A percentile compares a stretch with the other conserved stretches of the same genome.
Evolutionary conservation across 805 yeast genomes (phyloP).

Genomic region (Debaryomyces maramus): DNA sequence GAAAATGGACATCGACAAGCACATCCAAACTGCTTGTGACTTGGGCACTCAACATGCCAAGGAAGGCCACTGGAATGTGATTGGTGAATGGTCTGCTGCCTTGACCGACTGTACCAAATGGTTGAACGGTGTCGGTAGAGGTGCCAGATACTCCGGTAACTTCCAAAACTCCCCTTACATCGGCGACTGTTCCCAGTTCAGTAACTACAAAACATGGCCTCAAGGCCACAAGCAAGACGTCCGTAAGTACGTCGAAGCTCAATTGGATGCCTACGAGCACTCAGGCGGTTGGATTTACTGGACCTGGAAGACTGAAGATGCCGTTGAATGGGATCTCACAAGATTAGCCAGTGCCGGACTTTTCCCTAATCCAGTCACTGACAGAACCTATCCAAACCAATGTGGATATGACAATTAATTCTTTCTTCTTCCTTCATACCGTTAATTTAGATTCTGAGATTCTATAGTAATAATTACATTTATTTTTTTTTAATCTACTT

Average conservation of each 20-base stretch:
- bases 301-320: constrained; percentile 86
- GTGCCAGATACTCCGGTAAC: constrained; percentile 77
- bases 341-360: constrained; percentile 55
- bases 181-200: constrained; percentile 59
- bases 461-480: too few species aligned
- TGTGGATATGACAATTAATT: constrained; percentile 39
- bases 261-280: constrained; percentile 75
- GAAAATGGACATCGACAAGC: constrained; percentile 57
- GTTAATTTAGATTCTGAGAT: too few species aligned
- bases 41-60: constrained; percentile 31
- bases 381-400: constrained; percentile 69
- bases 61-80: constrained; percentile 71
- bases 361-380: constrained; percentile 79
- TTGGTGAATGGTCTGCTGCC: constrained; percentile 92
- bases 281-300: constrained; percentile 89
- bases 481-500: too few species aligned
- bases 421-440: background rate
- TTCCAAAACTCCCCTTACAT: constrained; percentile 41
- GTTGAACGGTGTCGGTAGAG: constrained; percentile 84
- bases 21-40: constrained; percentile 42
- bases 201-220: constrained; percentile 51
- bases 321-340: constrained; percentile 84
- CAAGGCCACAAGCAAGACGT: constrained; percentile 53
- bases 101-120: constrained; percentile 87
- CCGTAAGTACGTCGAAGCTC: constrained; percentile 82